Evolutionary conservation across 441 rosid genomes (phyloP), one percentile per base, ranked within the genome.

Genomic region (Kokia cookei): DNA sequence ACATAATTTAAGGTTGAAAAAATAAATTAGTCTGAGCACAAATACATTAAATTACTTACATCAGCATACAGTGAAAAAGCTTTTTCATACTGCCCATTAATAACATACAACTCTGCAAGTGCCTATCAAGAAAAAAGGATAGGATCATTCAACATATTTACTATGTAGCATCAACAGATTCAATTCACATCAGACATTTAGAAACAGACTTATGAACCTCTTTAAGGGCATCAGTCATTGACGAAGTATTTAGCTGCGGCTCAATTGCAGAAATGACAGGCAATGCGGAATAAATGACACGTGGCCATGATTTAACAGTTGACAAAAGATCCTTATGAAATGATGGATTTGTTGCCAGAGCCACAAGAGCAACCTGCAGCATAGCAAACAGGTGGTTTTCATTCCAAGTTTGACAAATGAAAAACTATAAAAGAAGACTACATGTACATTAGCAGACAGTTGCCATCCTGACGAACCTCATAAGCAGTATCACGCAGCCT

Each of bases 221-320:
- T 85, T 90, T 93, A 72, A 94, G 98, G 66, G 92, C 92, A 79
- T 96, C 91, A 24, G 97, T 96, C 97, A 96, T 91, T 72, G 98
- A 92, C 65, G 97, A 92, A 73, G 97, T 87, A 83, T 96, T 94
- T 79, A 96, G 80, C 83, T 94, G 99, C 74, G 99, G 93, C 86
- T 96, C 99, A 78, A 94, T 80, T 80, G 98, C 98, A 76, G 98
- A 87, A 75, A 96, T 94, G 76, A 96, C 91, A 76, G 97, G 93
- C 84, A 88, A 84, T 65, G 93, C 86, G 74, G 97, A 91, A 87
- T 93, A 96, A 75, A 94, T 80, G 72, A 82, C 79, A 81, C 87
- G 82, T 27, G 99, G 99, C 99, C 99, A 96, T 76, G 92, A 89
- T 85, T 91, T 96, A 67, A 96, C 94, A 69, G 97, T 91, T 80